Conservation (phyloP, 345 rosid genomes). For the Eucalyptus sideroxylon region DNA sequence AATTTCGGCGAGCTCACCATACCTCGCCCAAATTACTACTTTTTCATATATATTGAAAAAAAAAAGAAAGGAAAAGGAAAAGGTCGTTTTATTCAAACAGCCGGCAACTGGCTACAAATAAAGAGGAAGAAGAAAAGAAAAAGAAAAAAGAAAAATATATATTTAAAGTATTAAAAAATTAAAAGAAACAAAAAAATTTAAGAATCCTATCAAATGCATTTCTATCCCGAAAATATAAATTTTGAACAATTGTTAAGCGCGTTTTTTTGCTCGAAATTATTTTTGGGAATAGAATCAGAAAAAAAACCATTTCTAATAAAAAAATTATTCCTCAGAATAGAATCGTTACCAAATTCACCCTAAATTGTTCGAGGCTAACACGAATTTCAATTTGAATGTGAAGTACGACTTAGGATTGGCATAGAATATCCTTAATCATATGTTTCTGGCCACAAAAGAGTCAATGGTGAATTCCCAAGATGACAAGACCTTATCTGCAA, state of each 20-base stretch:
- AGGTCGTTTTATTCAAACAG: too few species aligned
- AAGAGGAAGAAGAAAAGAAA: too few species aligned
- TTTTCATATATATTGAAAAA: too few species aligned
- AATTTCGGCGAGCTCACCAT: rapidly evolving
- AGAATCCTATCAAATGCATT: too few species aligned
- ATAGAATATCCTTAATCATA: not conserved
- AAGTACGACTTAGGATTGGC: not conserved
- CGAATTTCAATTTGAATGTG: not conserved
- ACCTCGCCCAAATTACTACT: too few species aligned
- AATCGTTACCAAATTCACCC: too few species aligned
- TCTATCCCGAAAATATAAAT: too few species aligned
- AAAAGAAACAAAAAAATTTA: too few species aligned
- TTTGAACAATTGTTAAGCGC: rapidly evolving
- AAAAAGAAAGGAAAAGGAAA: too few species aligned
- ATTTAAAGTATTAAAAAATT: too few species aligned
- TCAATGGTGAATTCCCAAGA: not conserved
- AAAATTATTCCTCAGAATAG: rapidly evolving
- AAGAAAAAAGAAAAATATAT: rapidly evolving
- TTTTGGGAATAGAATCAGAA: too few species aligned
- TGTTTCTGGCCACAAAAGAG: not conserved
- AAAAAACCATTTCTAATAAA: too few species aligned
- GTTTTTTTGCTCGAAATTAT: rapidly evolving
- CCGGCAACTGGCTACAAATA: rapidly evolving
- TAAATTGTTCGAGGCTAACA: not conserved
- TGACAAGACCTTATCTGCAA: not conserved